Evolutionary conservation across 1,284 basidiomycete species (phyloP), one percentile per base, ranked within the genome.

Genomic region (Athelia psychrophila): DNA sequence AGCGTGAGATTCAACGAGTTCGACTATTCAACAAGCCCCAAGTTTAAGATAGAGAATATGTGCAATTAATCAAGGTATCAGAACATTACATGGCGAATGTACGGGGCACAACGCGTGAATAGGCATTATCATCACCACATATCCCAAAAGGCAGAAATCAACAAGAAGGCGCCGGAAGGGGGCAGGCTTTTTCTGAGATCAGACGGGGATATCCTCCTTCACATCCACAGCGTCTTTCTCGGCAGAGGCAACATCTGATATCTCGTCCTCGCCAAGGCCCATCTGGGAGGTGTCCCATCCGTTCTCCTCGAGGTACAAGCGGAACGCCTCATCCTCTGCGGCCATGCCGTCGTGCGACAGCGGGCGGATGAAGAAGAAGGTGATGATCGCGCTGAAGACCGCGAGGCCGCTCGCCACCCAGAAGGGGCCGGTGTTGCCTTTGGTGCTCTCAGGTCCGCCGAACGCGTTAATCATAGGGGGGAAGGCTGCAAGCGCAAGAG

Each of bases 401-500:
- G 93, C 93, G 42, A 96, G 78, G 36, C 78, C 88, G 55, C 86
- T 88, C 22, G 76, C 89, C 54, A 92, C 65, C 87, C 86, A 91
- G 77, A 92, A 92, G 8, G 89, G 89, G 16, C 89, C 89, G 0
- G 89, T 90, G 61, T 86, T 85, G 38, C 86, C 88, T 55, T 71
- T 75, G 23, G 66, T 62, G 19, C 75, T 68, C 20, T 53, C 58
- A 9, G 75, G 8, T 3, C 84, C 81, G 51, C 83, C 83, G 59
- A 91, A 91, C 27, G 78, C 86, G 10, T 77, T 64, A 53, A 88
- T 84, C 64, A 92, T 86, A 1, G 82, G 76, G 40, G 84, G 82
- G 76, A 86, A 92, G 0, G 78, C 85, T 86, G 50, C 10, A 60
- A 60, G n/a, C 61, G 12, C 15, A 35, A 19, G 10, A 47, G 50